Percentiles rank a stretch among this genome's conserved stretches.
Evolutionary conservation across 2,329 filamentous ascomycete species (phyloP).

Genomic region (Coniochaeta pulveracea): DNA sequence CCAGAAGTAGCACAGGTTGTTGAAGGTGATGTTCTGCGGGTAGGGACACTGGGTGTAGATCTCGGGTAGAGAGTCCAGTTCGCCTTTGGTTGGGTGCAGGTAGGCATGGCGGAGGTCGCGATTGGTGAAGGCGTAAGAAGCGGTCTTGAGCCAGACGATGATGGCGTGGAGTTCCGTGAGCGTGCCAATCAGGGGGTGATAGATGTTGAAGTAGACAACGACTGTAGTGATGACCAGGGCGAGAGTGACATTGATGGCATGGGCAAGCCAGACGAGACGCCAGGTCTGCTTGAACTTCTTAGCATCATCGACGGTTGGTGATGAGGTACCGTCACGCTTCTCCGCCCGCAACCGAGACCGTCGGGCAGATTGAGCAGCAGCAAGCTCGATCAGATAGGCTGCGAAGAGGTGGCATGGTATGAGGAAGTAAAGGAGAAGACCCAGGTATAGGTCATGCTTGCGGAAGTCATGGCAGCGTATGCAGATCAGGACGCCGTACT

Average conservation of each 20-base stretch:
- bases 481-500: constrained; percentile 94
- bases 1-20: constrained; percentile 92
- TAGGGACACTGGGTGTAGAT: constrained; percentile 80
- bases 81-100: constrained; percentile 59
- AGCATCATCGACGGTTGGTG: constrained; percentile 48
- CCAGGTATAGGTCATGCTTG: constrained; percentile 63
- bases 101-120: constrained; percentile 87
- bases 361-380: constrained; percentile 70
- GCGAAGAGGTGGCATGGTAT: constrained; percentile 86
- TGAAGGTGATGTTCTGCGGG: constrained; percentile 78
- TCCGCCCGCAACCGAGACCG: constrained; percentile 45
- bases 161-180: constrained; percentile 84
- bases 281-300: constrained; percentile 64
- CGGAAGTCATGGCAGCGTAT: constrained; percentile 82
- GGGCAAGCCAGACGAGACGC: constrained; percentile 68
- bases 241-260: constrained; percentile 72
- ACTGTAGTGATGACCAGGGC: constrained; percentile 72
- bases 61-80: constrained; percentile 61
- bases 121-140: constrained; percentile 94
- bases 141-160: constrained; percentile 92
- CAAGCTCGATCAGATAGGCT: constrained; percentile 80
- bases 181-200: constrained; percentile 89
- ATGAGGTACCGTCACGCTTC: constrained; percentile 38
- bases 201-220: constrained; percentile 81
- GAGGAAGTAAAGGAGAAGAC: constrained; percentile 68